phyloP scores from a whole-genome alignment of 495 filamentous ascomycete genomes.

The Neurospora sp. region DNA sequence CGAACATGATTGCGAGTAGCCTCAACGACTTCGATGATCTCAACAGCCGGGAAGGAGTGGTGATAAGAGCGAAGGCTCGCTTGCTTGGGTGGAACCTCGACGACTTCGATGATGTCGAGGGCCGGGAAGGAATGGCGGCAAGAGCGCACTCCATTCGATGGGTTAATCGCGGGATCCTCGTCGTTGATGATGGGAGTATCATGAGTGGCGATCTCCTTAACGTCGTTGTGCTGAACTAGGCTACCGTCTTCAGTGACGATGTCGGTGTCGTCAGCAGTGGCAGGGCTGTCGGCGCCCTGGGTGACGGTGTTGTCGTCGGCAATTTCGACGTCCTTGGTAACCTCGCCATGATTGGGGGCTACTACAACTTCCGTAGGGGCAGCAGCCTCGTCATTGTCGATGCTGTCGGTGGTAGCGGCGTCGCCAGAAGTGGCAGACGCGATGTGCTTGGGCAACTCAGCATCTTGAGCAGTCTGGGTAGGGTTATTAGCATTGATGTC shows the following conservation, averaged over 20 bases:
- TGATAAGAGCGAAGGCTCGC: not conserved
- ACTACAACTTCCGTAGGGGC: fast-evolving
- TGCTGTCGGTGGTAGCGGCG: not conserved
- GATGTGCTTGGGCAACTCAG: not conserved
- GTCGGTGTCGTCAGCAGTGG: not conserved
- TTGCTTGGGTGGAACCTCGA: not conserved
- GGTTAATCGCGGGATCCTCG: not conserved
- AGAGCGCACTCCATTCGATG: not conserved
- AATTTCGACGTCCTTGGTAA: not conserved
- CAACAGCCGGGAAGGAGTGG: not conserved
- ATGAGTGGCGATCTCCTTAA: too few relatives aligned
- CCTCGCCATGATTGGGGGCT: not conserved
- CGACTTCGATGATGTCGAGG: not conserved
- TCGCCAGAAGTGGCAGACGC: not conserved
- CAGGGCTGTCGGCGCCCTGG: not conserved
- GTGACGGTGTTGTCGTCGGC: not conserved
- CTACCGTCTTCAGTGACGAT: not conserved
- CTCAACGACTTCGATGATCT: not conserved
- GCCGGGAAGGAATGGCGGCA: not conserved
- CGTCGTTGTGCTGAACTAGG: too few relatives aligned
- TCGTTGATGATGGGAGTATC: not conserved
- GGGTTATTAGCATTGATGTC: not conserved
- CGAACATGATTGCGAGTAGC: not conserved
- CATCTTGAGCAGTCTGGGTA: not conserved
- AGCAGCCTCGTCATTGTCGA: not conserved